Base-by-base conservation (phyloP, 2,329 filamentous ascomycete genomes). In the Epichloe uncinata region DNA sequence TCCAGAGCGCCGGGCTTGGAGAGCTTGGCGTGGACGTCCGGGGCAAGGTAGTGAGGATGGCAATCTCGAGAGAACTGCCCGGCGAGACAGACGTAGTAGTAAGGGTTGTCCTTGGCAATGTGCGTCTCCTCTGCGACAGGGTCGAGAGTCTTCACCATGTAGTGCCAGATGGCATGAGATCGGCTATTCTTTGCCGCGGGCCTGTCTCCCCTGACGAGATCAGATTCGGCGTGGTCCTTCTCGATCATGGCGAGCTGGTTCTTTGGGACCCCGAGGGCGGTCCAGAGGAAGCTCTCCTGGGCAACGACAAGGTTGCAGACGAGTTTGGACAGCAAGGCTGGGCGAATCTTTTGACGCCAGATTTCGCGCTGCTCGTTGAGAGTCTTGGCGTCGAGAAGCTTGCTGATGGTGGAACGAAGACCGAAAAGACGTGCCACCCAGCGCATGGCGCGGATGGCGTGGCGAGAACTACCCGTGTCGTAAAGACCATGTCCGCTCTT, bases 181-280 rank as follows among this genome's bases (percentile, higher is more conserved):
- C 79, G 79, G 18, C 75, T 73, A 55, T 76, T 77, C 58, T 77
- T 73, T 16, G 73, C 70, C 8, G 61, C 65, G 35, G 74, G 73
- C 50, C 72, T 72, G n/a, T 78, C 73, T 2, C 75, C 73, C 46
- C 69, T 71, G 26, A 81, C 71, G 1, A 75, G 71, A 22, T 78
- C 75, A 35, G 79, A 78, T 46, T 77, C 73, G 33, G 79, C 74
- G 66, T 87, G 88, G 65, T 97, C 91, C 7, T 77, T 74, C 63
- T 95, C 82, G 57, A 97, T 91, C 79, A 97, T 90, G 57, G 87
- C 84, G 22, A 93, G 78, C 66, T 97, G 91, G 61, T 93, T 88
- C 53, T 85, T 84, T 7, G 91, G 91, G 7, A 97, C 91, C 53
- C 91, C 91, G 1, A 95, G 82, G 0, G 91, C 91, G 55, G 88